Conservation (phyloP, 345 rosid genomes). For the Psidium guajava region DNA sequence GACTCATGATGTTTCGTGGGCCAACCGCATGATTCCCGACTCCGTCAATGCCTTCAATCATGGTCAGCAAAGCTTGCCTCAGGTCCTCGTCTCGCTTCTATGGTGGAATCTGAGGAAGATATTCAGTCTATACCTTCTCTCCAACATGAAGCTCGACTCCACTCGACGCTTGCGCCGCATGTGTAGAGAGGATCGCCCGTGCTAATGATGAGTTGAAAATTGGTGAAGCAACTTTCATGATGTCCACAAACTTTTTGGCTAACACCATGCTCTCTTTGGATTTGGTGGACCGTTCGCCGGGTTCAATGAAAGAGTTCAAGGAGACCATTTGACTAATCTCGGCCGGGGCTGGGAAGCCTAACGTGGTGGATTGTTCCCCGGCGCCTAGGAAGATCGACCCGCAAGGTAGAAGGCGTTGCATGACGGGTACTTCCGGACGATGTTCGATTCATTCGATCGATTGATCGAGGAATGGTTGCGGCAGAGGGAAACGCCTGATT, state of each 20-base stretch:
- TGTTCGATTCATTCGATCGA: conserved; percentile 7
- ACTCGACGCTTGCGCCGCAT: neutral
- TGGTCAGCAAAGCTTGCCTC: neutral
- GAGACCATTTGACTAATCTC: conserved; percentile 12
- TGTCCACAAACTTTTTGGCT: conserved; percentile 27
- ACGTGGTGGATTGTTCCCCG: conserved; percentile 24
- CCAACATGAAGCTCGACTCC: conserved; percentile 8
- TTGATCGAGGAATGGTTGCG: conserved; percentile 7
- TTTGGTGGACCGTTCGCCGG: conserved; percentile 15
- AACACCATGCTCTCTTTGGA: conserved; percentile 31
- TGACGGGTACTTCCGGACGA: neutral
- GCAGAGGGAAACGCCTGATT: neutral
- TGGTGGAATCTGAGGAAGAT: conserved; percentile 15
- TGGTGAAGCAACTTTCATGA: conserved; percentile 23
- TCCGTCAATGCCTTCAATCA: neutral
- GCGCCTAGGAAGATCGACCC: conserved; percentile 18
- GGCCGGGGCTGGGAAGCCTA: conserved; percentile 21
- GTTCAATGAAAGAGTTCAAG: conserved; percentile 9
- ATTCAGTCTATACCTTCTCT: neutral
- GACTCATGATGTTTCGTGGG: conserved; percentile 3
- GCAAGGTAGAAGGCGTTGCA: conserved; percentile 17
- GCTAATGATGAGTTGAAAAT: conserved; percentile 20
- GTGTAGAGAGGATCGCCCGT: conserved; percentile 7
- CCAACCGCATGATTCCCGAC: neutral
- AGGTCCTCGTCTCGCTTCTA: neutral